phyloP scores from a whole-genome alignment of 163 green algal species.

The Chlorella variabilis region DNA sequence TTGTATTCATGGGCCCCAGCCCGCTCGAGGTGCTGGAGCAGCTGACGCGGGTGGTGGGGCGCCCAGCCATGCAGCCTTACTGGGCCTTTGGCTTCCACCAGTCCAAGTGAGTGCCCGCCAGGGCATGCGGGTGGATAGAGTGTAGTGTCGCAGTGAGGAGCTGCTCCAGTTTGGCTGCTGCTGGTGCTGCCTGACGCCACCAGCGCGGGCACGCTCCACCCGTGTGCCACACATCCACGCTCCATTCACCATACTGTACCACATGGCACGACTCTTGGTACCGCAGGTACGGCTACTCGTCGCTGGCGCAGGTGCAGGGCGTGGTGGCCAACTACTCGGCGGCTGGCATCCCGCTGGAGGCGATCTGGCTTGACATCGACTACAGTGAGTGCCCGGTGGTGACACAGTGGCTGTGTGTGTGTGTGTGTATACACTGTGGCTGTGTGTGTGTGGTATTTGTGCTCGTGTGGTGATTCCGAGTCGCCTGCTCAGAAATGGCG shows the following conservation, averaged over 20 bases:
- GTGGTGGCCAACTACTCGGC: slow-evolving; percentile 55
- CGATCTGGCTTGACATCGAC: slow-evolving; percentile 50
- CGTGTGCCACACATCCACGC: too few relatives aligned
- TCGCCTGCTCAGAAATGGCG: too few relatives aligned
- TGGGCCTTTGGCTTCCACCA: slow-evolving; percentile 81
- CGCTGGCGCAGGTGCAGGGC: slow-evolving; percentile 32
- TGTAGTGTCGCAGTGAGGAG: neutral
- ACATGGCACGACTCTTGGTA: too few relatives aligned
- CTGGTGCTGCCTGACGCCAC: too few relatives aligned
- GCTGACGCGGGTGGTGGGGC: slow-evolving; percentile 58
- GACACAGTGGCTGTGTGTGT: neutral
- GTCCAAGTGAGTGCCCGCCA: slow-evolving; percentile 52
- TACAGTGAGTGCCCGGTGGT: slow-evolving; percentile 16
- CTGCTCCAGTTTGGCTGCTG: too few relatives aligned
- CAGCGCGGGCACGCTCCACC: too few relatives aligned
- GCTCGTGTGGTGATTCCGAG: neutral
- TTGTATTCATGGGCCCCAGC: slow-evolving; percentile 56
- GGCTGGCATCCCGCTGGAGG: slow-evolving; percentile 52
- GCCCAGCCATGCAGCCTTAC: slow-evolving; percentile 65
- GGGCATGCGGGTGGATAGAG: neutral
- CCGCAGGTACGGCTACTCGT: slow-evolving; percentile 1
- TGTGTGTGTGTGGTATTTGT: neutral
- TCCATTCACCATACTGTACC: too few relatives aligned
- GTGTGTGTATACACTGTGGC: neutral
- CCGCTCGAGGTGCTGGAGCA: slow-evolving; percentile 62